phyloP scores from a whole-genome alignment of 139 green algal species.

The Spirogloea muscicola region DNA sequence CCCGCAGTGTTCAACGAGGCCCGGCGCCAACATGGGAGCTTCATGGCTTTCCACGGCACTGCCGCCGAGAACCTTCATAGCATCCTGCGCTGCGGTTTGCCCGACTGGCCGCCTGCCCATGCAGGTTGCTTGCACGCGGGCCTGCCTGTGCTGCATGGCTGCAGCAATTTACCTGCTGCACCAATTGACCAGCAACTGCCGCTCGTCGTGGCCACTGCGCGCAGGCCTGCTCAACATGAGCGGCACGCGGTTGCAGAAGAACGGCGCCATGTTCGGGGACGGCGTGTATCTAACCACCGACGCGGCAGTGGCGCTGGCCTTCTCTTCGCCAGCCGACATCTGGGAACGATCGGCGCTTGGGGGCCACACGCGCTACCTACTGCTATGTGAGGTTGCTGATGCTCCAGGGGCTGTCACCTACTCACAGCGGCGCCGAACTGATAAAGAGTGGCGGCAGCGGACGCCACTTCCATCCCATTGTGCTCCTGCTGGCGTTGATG shows the following conservation, averaged over 20 bases:
- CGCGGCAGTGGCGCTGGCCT: constrained; percentile 25
- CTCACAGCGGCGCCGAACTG: neutral
- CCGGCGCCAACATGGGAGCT: constrained; percentile 11
- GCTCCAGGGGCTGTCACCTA: neutral
- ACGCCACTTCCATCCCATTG: neutral
- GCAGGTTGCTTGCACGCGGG: no score
- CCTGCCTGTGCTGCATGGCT: no score
- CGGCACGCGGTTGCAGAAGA: constrained; percentile 20
- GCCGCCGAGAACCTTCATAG: constrained; percentile 32
- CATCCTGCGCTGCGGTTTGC: constrained; percentile 34
- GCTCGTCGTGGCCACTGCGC: no score
- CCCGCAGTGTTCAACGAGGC: constrained; percentile 4
- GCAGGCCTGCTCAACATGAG: constrained; percentile 42
- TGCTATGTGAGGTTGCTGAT: constrained; percentile 22
- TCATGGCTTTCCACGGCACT: constrained; percentile 41
- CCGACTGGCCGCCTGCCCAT: neutral
- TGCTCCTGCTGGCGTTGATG: neutral
- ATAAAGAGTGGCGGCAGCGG: neutral
- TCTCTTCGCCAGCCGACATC: constrained; percentile 17
- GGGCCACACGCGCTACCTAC: constrained; percentile 1
- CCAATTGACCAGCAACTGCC: no score
- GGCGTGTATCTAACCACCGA: constrained; percentile 39
- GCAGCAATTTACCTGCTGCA: no score
- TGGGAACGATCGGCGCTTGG: constrained; percentile 26
- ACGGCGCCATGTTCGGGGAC: constrained; percentile 31